Base-by-base conservation (phyloP, 768 basidiomycete genomes). In the Multifurca ochricompacta region DNA sequence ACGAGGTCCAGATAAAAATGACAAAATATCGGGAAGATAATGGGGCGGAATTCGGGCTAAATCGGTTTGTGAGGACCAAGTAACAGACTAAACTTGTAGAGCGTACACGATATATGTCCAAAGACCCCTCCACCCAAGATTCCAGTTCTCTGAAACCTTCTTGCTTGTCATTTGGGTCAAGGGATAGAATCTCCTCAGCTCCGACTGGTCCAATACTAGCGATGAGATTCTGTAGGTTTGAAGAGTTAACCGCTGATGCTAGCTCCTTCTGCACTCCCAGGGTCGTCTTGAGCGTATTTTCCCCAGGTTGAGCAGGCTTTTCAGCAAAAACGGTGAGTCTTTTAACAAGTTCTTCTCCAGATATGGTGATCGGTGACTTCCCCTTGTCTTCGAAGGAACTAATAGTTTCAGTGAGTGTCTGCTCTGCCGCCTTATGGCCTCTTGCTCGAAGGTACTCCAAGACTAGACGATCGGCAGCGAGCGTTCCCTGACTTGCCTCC, bases 1-100 rank as follows among this genome's bases (percentile, higher is more conserved):
- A 98, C 83, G 45, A 99, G 78, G 67, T 97, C 95, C 28, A 99
- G 76, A 68, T 95, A 97, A 66, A 97, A 97, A 69, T 99, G 92
- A 46, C 89, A 91, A 66, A 97, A 98, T 58, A 99, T 88, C 3
- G 96, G 96, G 65, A 93, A 96, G 14, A 96, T 71, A 32, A 99
- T 86, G 41, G 91, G 93, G 41, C 88, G 78, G 63, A 99, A 87
- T 69, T 99, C 94, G 51, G 91, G 91, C 88, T 98, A 66, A 14
- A 42, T 53, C 11, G 35, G 18, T 43, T 35, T 42, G 53, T 60
- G 32, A 58, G 37, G 23, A 30, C 10, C 51, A 44, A 34, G 44
- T 43, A 32, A 34, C 48, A 28, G 16, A 32, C 19, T 19, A 21
- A 21, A 28, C 36, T 25, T 5, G 27, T 19, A 16, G 36, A 7